Evolutionary conservation across 352 stramenopile genomes (phyloP).

Genomic region (Phytophthora lateralis): DNA sequence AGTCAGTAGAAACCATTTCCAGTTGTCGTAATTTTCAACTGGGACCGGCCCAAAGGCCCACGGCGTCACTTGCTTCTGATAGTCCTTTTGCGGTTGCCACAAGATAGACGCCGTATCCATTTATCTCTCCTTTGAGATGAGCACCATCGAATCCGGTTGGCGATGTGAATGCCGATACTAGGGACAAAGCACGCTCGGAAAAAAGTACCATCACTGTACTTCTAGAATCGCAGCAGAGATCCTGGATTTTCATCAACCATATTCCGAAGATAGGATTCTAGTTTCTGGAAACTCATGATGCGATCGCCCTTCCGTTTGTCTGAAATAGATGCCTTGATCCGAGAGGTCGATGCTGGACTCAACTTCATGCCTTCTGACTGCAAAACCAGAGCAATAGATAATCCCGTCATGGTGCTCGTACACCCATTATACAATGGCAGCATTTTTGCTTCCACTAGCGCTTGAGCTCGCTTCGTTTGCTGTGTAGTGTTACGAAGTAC

Average conservation of each 20-base stretch:
- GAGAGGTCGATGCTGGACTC: constrained; percentile 1
- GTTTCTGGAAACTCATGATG: constrained; percentile 1
- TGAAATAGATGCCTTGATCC: background rate
- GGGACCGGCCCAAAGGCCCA: constrained; percentile 23
- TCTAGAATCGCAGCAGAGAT: background rate
- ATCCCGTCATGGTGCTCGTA: background rate
- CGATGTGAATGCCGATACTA: constrained; percentile 1
- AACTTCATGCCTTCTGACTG: background rate
- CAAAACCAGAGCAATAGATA: background rate
- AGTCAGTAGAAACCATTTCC: constrained; percentile 22
- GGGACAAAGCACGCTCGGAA: constrained; percentile 12
- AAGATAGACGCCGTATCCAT: constrained; percentile 28
- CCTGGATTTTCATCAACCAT: constrained; percentile 2
- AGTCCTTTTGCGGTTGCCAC: constrained; percentile 32
- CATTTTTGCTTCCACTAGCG: background rate
- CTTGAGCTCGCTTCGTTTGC: background rate
- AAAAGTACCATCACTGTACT: constrained; percentile 5
- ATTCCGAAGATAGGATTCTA: background rate
- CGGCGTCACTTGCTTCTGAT: constrained; percentile 26
- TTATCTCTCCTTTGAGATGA: constrained; percentile 33
- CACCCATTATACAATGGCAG: too few relatives aligned
- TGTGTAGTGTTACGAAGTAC: constrained; percentile 1
- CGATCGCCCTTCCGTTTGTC: background rate
- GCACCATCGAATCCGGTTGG: constrained; percentile 19
- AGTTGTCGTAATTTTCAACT: constrained; percentile 33